These are phyloP conservation scores for Nicotiana tabacum DNA, from an alignment of 257 asterid genomes.

Conservation along the genomic window DNA sequence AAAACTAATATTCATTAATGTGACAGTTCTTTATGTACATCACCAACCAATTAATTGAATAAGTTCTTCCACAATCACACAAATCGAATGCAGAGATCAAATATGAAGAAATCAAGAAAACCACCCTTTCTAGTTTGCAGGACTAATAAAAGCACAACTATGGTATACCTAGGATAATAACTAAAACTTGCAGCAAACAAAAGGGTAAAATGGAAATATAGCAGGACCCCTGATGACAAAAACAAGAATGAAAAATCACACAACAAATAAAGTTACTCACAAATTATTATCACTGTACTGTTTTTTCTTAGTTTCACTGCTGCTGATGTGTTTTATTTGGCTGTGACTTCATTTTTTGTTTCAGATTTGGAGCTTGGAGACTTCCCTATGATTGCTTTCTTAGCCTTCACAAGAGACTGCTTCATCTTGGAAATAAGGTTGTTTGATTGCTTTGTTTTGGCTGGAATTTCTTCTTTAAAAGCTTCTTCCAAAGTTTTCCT, in stretches of 20 bases:
- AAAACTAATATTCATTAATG: background rate
- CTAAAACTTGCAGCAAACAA: background rate
- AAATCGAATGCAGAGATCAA: slow-evolving; percentile 27
- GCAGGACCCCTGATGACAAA: slow-evolving; percentile 18
- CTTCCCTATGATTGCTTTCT: slow-evolving; percentile 81
- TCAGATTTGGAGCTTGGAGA: slow-evolving; percentile 58
- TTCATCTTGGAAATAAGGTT: slow-evolving; percentile 66
- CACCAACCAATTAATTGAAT: slow-evolving; percentile 43
- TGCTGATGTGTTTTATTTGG: slow-evolving; percentile 17
- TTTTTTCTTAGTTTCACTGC: background rate
- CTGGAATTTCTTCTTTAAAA: slow-evolving; percentile 34
- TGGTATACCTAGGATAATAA: slow-evolving; percentile 25
- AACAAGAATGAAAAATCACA: slow-evolving; percentile 27
- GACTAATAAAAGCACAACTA: slow-evolving; percentile 20
- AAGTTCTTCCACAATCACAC: slow-evolving; percentile 35
- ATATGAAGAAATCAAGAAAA: slow-evolving; percentile 3
- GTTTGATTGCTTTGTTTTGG: slow-evolving; percentile 54
- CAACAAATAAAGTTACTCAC: slow-evolving; percentile 30
- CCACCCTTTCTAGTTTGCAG: slow-evolving; percentile 20
- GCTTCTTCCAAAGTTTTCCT: background rate
- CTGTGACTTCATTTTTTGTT: slow-evolving; percentile 35
- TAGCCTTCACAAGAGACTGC: slow-evolving; percentile 87
- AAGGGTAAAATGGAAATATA: background rate
- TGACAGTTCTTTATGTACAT: slow-evolving; percentile 29
- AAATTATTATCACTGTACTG: slow-evolving; percentile 1